phyloP scores from a whole-genome alignment of 2,329 filamentous ascomycete genomes.

The Trichoderma afroharzianum region DNA sequence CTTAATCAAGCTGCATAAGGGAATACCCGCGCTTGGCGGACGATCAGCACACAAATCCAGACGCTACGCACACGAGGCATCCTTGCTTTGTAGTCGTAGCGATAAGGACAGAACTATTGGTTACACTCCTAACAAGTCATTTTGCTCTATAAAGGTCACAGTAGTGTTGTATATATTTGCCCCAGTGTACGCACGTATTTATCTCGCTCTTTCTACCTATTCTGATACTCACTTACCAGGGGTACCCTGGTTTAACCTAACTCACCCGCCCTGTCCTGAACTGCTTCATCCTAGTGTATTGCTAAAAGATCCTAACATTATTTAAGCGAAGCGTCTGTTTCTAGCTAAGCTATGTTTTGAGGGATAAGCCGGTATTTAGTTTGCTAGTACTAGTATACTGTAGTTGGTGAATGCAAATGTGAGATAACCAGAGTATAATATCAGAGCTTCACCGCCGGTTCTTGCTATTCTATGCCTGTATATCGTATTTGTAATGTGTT shows the following conservation, averaged over 20 bases:
- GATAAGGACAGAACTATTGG: no score
- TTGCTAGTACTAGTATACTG: neutral
- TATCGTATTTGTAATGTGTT: neutral
- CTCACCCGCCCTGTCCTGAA: neutral
- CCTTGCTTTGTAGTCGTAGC: neutral
- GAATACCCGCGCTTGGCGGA: neutral
- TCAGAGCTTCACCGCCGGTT: neutral
- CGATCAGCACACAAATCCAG: neutral
- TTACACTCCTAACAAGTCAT: no score
- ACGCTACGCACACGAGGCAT: neutral
- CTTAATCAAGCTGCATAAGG: neutral
- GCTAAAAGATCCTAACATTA: neutral
- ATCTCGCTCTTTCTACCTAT: neutral
- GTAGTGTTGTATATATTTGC: neutral
- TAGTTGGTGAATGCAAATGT: neutral
- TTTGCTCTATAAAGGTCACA: no score
- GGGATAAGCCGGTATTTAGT: neutral
- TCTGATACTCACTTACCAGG: neutral
- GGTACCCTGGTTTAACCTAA: neutral
- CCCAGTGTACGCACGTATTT: neutral
- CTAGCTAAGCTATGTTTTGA: neutral
- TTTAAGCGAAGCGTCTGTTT: neutral
- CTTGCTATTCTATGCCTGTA: neutral
- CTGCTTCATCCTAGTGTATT: neutral
- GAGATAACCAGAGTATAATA: neutral